Base-by-base conservation (phyloP, 2,329 filamentous ascomycete genomes). In the Fusarium siculi region DNA sequence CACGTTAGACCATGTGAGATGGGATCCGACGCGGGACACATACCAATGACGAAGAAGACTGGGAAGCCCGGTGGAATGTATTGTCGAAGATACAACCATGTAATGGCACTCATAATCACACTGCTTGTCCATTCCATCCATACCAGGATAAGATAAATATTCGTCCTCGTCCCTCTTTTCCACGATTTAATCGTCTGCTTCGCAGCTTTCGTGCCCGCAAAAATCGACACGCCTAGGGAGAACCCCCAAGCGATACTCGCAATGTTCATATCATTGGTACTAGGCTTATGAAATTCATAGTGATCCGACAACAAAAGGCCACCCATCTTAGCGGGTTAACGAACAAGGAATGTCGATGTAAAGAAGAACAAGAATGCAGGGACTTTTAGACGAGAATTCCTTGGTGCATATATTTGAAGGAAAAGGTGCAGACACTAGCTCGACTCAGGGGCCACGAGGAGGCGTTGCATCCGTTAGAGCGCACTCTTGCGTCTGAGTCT, bases 191-290 rank as follows among this genome's bases (percentile, higher is more conserved):
- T 61, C 1, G 76, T 76, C 36, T 79, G 77, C 23, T 60, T 62
- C 19, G 63, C 53, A 28, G 66, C 76, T 62, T 79, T 79, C n/a
- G 73, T 66, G 0, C 68, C 73, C 9, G 72, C 76, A 37, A 79
- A 79, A 32, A 79, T 75, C 15, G 71, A 79, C 12, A 79, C 68
- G 6, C 76, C 77, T 15, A 79, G 60, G 23, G 77, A 78, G 15
- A 79, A 70, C 0, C 77, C 77, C 77, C 76, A 79, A 19, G 76
- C 71, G 19, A 79, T 78, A n/a, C 77, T 79, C 19, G 77, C 77
- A 64, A 79, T 73, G 61, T 76, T 78, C 78, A 77, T 77, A 36
- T 79, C 77, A 67, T 70, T 75, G 32, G 28, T 32, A 30, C 69
- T 75, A 2, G 77, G 76, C 14, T 73, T 73, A 37, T 67, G 60